Conservation (phyloP, 2,329 filamentous ascomycete genomes). For the Hymenoscyphus linearis region DNA sequence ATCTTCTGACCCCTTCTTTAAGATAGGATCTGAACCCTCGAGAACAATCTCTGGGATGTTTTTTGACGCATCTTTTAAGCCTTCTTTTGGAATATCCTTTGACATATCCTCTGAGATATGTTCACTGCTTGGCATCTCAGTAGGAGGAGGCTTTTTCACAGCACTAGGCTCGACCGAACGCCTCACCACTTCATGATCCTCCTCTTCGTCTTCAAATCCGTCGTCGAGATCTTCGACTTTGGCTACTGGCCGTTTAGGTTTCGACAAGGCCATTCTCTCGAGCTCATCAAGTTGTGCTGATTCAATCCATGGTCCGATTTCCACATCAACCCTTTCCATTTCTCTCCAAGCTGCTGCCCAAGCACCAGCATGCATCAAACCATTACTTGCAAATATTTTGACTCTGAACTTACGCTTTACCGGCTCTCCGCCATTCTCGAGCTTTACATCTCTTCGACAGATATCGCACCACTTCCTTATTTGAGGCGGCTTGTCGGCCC, state of each 20-base stretch:
- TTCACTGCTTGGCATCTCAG: background rate
- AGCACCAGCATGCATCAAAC: conserved; percentile 83
- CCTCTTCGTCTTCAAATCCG: conserved; percentile 17
- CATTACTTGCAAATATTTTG: conserved; percentile 92
- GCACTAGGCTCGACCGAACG: background rate
- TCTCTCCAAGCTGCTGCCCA: conserved; percentile 95
- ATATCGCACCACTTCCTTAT: conserved; percentile 32
- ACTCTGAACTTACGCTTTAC: conserved; percentile 57
- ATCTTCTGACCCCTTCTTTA: background rate
- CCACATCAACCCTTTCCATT: conserved; percentile 97
- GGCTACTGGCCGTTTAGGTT: conserved; percentile 4
- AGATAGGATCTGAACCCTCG: background rate
- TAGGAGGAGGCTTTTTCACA: background rate
- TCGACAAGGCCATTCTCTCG: conserved; percentile 42
- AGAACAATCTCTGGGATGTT: background rate
- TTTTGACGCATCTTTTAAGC: background rate
- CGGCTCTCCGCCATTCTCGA: conserved; percentile 23
- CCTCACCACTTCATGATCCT: conserved; percentile 10
- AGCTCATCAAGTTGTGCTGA: conserved; percentile 54
- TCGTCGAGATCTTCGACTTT: conserved; percentile 15
- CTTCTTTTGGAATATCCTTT: background rate
- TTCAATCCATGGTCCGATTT: conserved; percentile 72
- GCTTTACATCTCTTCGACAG: conserved; percentile 28
- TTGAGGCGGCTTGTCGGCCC: conserved; percentile 7
- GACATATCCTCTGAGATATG: background rate